phyloP scores from a whole-genome alignment of 73 alveolate species.

The Symbiodinium pilosum region DNA sequence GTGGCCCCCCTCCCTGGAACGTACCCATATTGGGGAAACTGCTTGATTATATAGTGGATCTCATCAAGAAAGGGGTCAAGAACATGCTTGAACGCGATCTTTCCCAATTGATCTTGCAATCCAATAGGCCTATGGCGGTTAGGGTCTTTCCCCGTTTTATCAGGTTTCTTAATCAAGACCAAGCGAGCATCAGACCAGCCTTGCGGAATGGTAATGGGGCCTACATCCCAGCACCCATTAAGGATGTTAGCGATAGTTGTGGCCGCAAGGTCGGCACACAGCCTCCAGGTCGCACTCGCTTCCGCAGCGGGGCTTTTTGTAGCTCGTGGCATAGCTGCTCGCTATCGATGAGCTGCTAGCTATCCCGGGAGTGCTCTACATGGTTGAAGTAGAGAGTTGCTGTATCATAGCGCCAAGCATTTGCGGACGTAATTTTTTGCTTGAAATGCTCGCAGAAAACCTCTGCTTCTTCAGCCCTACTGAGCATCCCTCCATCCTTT shows the following conservation, averaged over 20 bases:
- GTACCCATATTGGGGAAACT: not conserved
- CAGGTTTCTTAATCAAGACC: not conserved
- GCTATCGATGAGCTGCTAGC: not conserved
- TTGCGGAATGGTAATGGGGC: not conserved
- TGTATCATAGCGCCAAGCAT: no score
- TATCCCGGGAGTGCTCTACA: not conserved
- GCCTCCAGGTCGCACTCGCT: not conserved
- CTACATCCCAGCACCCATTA: not conserved
- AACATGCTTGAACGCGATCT: no score
- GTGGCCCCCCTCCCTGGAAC: not conserved
- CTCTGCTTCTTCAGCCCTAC: not conserved
- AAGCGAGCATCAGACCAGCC: not conserved
- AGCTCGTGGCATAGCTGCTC: not conserved
- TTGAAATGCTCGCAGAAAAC: not conserved
- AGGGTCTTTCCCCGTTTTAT: not conserved
- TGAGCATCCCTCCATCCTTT: not conserved
- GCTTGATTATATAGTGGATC: not conserved
- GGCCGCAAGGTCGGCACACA: not conserved
- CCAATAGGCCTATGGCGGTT: not conserved
- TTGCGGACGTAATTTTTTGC: not conserved
- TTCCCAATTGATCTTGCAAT: not conserved
- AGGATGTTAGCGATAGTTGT: not conserved
- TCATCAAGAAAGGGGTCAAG: not conserved
- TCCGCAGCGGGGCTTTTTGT: not conserved
- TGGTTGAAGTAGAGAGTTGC: not conserved